Evolutionary conservation across 352 stramenopile genomes (phyloP), one percentile per base, ranked within the genome.

Genomic region (Paralagenidium karlingii): DNA sequence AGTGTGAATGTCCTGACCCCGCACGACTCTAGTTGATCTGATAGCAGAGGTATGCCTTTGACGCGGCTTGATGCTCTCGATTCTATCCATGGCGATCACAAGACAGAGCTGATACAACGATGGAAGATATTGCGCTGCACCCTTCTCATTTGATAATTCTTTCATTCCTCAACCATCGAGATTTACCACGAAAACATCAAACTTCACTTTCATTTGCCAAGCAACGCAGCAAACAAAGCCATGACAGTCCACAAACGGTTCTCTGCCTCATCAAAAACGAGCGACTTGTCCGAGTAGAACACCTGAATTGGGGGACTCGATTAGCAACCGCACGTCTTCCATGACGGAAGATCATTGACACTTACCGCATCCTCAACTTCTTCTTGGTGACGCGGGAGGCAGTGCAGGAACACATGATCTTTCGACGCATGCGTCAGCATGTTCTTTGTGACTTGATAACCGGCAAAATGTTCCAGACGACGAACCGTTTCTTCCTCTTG

Each of bases 201-300:
- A 13, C 15, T 40, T 58, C 22, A 74, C 63, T 60, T 60, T n/a
- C n/a, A n/a, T 29, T 78, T 79, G 44, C 63, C 68, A 3, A 82
- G 45, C 13, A 83, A 54, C 21, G 77, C 69, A 0, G 75, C 60
- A 49, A 82, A 88, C 27, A 98, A 90, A 21, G 94, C 90, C 95
- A 98, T 99, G 48, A 99, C 94, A 3, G 95, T 98, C 94, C 94
- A 99, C 71, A 99, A 94, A 32, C 95, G 82, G 58, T 98, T 98
- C 56, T 98, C 95, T 0, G 94, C 94, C 67, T 99, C 94, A 31
- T 95, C 77, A 40, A 98, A 98, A 3, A 98, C 94, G 22, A 98
- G 59, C 47, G 86, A 97, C 51, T 89, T 68, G 34, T 93, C 60
- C 41, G 75, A 94, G 64, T 99, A 98, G 55, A 99, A 97, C 24